Evolutionary conservation across 805 yeast species (phyloP).

Genomic region (Pichia californica): DNA sequence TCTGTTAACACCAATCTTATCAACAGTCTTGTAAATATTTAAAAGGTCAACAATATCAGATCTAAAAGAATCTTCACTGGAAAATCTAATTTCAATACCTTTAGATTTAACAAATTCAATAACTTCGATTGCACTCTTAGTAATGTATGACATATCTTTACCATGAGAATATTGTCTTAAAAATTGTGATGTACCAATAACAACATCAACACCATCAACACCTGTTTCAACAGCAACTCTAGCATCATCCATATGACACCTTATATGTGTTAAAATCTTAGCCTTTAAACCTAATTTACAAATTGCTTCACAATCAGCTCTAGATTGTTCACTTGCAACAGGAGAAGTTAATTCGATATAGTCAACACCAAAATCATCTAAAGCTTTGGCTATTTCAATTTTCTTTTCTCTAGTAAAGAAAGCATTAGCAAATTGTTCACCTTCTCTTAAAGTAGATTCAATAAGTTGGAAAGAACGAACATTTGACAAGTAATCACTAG

Average conservation of each 20-base stretch:
- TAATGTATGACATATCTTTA: constrained; percentile 96
- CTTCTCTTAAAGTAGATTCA: constrained; percentile 95
- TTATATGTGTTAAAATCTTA: constrained; percentile 90
- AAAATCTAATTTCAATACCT: constrained; percentile 94
- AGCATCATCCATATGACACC: constrained; percentile 99
- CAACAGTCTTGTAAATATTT: constrained; percentile 94
- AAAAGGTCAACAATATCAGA: constrained; percentile 91
- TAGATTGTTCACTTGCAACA: constrained; percentile 92
- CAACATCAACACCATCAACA: constrained; percentile 98
- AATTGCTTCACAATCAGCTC: constrained; percentile 93
- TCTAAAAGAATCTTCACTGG: constrained; percentile 96
- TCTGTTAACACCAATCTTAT: constrained; percentile 95
- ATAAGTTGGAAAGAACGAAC: constrained; percentile 85
- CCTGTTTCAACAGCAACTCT: constrained; percentile 96
- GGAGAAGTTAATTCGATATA: constrained; percentile 97
- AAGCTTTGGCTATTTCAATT: constrained; percentile 93
- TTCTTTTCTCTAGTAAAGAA: constrained; percentile 92
- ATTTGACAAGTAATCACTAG: constrained; percentile 85
- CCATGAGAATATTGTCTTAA: constrained; percentile 94
- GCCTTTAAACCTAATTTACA: constrained; percentile 96
- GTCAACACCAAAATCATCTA: constrained; percentile 97
- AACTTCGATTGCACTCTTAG: constrained; percentile 92
- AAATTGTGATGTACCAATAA: constrained; percentile 94
- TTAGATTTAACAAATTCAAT: constrained; percentile 95
- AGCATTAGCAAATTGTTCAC: constrained; percentile 98